These are phyloP conservation scores for Amphirosellinia nigrospora DNA, from an alignment of 495 filamentous ascomycete species.

Conservation along the genomic window DNA sequence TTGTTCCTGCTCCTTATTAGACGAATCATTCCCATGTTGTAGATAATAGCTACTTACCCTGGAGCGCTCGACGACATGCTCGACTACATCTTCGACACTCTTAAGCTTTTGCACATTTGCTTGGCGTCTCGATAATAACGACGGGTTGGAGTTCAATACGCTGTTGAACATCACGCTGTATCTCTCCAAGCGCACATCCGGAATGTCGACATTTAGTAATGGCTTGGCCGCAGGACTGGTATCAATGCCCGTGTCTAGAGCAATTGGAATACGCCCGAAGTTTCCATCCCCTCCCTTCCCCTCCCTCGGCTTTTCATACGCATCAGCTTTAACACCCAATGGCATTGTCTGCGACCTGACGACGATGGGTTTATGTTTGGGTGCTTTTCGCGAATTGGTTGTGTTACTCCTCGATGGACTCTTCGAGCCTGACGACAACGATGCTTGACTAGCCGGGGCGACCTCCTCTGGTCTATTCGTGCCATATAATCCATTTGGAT, in stretches of 20 bases:
- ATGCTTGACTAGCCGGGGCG: neutral
- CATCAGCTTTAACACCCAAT: conserved; percentile 6
- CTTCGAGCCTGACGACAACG: conserved; percentile 14
- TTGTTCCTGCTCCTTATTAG: conserved; percentile 26
- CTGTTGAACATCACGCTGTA: conserved; percentile 95
- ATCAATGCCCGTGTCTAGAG: conserved; percentile 11
- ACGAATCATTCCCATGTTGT: neutral
- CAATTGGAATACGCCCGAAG: conserved; percentile 28
- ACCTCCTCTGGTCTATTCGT: conserved; percentile 14
- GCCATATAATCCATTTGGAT: conserved; percentile 27
- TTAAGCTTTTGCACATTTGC: conserved; percentile 70
- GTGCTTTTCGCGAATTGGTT: conserved; percentile 33
- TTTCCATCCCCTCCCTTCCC: conserved; percentile 26
- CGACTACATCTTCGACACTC: conserved; percentile 53
- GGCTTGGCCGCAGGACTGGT: conserved; percentile 17
- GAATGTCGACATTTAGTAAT: conserved; percentile 79
- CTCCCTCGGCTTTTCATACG: conserved; percentile 16
- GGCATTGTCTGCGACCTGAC: conserved; percentile 47
- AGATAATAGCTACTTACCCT: conserved; percentile 30
- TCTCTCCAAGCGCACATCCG: conserved; percentile 78
- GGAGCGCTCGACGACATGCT: conserved; percentile 44
- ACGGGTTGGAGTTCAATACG: conserved; percentile 62
- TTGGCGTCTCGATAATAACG: conserved; percentile 70
- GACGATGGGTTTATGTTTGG: conserved; percentile 47
- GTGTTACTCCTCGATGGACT: conserved; percentile 47